Conservation (phyloP, 192 early-diverging fungal genomes). For the Coemansia aciculifera region DNA sequence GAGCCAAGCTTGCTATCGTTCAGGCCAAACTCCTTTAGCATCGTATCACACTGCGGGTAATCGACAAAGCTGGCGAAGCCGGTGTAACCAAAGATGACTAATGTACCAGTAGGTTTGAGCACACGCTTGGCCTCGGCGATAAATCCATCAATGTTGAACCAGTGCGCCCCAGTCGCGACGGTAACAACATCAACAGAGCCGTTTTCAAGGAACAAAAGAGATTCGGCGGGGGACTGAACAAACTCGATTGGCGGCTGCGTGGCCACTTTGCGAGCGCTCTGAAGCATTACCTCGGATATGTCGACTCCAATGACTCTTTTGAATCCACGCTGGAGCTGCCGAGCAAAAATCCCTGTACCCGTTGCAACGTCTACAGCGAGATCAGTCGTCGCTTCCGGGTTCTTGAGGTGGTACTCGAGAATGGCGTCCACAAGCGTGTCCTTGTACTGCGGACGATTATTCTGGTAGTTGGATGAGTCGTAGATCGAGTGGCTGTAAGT, state of each 20-base stretch:
- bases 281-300: constrained; percentile 43
- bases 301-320: constrained; percentile 44
- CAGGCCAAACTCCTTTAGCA: constrained; percentile 32
- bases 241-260: constrained; percentile 18
- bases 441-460: constrained; percentile 38
- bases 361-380: constrained; percentile 53
- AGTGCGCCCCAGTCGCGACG: constrained; percentile 46
- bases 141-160: constrained; percentile 40
- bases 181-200: constrained; percentile 45
- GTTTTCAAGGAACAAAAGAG: constrained; percentile 19
- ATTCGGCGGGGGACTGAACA: constrained; percentile 32
- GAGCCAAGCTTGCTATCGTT: constrained; percentile 10
- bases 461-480: constrained; percentile 34
- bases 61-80: constrained; percentile 35
- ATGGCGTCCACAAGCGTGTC: constrained; percentile 29
- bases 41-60: constrained; percentile 46
- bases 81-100: constrained; percentile 50
- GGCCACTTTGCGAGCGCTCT: constrained; percentile 29
- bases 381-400: constrained; percentile 23
- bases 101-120: constrained; percentile 42
- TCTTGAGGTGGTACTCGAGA: constrained; percentile 33
- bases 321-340: constrained; percentile 30
- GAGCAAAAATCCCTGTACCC: constrained; percentile 53
- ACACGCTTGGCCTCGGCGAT: constrained; percentile 36
- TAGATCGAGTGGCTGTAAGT: constrained; percentile 25